Conservation (phyloP, 148 eudicot genomes). For the Fagopyrum esculentum region DNA sequence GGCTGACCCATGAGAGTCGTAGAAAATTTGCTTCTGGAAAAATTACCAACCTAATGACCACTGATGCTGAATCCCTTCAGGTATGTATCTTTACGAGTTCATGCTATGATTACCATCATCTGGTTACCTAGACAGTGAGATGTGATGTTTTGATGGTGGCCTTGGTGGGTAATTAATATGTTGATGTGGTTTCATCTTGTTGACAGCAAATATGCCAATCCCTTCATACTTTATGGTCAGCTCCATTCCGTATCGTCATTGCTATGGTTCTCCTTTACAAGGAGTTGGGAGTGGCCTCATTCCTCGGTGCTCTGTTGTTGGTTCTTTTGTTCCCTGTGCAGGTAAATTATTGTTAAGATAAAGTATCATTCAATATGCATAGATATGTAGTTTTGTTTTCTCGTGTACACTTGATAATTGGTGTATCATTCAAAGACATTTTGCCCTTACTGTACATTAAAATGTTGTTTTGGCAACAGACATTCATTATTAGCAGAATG, state of each 20-base stretch:
- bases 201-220: constrained; percentile 87
- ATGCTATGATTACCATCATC: not conserved
- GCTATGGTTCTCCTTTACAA: constrained; percentile 76
- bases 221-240: constrained; percentile 90
- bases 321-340: constrained; percentile 82
- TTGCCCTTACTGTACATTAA: not conserved
- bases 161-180: not conserved
- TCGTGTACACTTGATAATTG: not conserved
- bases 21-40: constrained; percentile 63
- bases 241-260: constrained; percentile 80
- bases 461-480: constrained; percentile 30
- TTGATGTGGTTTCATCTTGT: constrained; percentile 18
- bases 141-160: constrained; percentile 2
- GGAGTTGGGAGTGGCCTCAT: constrained; percentile 82
- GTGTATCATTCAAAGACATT: not conserved
- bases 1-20: constrained; percentile 84
- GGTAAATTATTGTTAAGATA: constrained; percentile 28
- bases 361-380: not conserved
- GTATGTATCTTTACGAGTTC: constrained; percentile 22
- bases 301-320: constrained; percentile 70
- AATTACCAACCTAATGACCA: constrained; percentile 87
- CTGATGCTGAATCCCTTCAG: constrained; percentile 89
- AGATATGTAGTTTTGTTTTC: constrained; percentile 4
- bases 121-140: not conserved
- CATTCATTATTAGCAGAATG: constrained; percentile 70